Evolutionary conservation across 306 rosid species (phyloP), one percentile per base, ranked within the genome.

Genomic region (Cicer judaicum): DNA sequence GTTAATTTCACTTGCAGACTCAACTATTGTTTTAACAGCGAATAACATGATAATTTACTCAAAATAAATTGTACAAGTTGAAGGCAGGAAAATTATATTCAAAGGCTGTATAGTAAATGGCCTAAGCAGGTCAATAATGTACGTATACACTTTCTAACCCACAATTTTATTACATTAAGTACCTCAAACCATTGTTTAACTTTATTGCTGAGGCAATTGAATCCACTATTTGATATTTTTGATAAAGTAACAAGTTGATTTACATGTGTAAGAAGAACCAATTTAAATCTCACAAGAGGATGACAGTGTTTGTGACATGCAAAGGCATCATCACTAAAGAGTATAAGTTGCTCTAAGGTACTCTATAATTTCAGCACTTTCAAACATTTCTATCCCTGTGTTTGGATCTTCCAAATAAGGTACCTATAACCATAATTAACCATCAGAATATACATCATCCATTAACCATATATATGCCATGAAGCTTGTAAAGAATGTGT

Each of bases 391-490:
- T 78, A 95, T 82, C 52, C 98, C 99, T 2, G 99, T 95, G 86
- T 95, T 95, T 39, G 98, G 98, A 90, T 92, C 99, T 83, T 87
- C 93, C 75, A 95, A 69, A 81, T 78, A 92, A 21, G 99, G 98
- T 39, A 84, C 98, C 99, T 95, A 90, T 61, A 63, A 78, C 16
- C 79, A 74, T 56, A 59, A 29, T 29, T 29, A 29, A 43, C 42
- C 77, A 81, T 60, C 19, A 67, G 36, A 50, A 38, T 63, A 59
- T 3, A 61, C 41, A 70, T 46, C 42, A 47, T 70, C 67, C 19
- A 53, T 56, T 79, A 53, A 47, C 18, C 10, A 76, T 59, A 57
- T 34, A 47, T 73, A 76, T 74, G 29, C n/a, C 78, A 83, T 16
- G 47, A 62, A 55, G 57, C 11, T 66, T 59, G 55, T 9, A 64